Conservation (phyloP, 768 basidiomycete species). For the Termitomyces sp. region DNA sequence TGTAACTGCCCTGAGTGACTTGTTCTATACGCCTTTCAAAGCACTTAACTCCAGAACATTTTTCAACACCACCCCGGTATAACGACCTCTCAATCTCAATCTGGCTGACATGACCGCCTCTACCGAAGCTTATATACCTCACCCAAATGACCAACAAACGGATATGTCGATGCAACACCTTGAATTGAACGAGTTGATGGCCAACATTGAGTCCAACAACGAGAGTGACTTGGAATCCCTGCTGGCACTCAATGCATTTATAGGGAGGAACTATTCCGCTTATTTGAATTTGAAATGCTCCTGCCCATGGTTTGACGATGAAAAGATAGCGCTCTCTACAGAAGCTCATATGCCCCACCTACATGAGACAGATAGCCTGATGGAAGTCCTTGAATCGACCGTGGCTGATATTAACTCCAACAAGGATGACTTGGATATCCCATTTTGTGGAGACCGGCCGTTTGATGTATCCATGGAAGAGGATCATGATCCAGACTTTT, state of each 20-base stretch:
- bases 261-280: not conserved
- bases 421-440: not conserved
- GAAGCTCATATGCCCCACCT: not conserved
- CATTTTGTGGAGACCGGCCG: not conserved
- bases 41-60: not conserved
- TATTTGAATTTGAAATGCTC: not conserved
- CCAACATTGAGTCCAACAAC: too few species aligned
- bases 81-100: not conserved
- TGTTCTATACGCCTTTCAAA: not conserved
- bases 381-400: not conserved
- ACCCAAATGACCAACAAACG: not conserved
- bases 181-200: not conserved
- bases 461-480: not conserved
- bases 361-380: too few species aligned
- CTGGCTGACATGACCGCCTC: not conserved
- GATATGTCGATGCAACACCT: not conserved
- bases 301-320: too few species aligned
- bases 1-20: too few species aligned
- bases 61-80: not conserved
- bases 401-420: not conserved
- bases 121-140: not conserved
- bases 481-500: not conserved
- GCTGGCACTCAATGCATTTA: not conserved
- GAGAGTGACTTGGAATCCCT: not conserved
- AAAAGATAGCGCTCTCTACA: not conserved